These are phyloP conservation scores for Vaccinium macrocarpon DNA, from an alignment of 148 eudicot genomes.

Conservation along the genomic window DNA sequence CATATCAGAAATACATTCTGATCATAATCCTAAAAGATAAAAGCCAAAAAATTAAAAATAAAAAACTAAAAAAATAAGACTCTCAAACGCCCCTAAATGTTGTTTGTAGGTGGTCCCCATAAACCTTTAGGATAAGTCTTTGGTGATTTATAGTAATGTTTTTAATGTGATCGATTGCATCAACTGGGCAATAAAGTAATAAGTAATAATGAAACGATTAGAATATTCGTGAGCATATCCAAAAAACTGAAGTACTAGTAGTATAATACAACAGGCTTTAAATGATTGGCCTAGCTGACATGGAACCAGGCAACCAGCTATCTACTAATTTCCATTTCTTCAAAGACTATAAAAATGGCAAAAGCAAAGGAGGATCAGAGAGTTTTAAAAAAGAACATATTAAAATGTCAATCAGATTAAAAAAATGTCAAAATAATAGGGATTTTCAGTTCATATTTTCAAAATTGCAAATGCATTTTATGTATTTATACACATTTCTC, in stretches of 20 bases:
- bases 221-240: not conserved
- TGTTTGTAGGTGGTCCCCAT: not conserved
- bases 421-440: too few species aligned
- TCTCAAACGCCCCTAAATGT: too few species aligned
- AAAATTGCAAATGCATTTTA: too few species aligned
- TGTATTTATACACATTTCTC: too few species aligned
- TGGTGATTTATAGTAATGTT: not conserved
- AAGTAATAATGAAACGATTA: not conserved
- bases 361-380: not conserved
- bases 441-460: too few species aligned
- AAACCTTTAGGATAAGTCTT: not conserved
- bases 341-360: not conserved
- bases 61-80: too few species aligned
- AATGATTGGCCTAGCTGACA: constrained; percentile 17
- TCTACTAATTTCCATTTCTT: not conserved
- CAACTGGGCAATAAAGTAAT: not conserved
- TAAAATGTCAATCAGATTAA: too few species aligned
- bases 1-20: too few species aligned
- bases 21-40: too few species aligned
- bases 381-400: not conserved
- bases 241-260: not conserved
- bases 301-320: constrained; percentile 15
- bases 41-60: too few species aligned
- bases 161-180: not conserved
- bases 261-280: not conserved